Base-by-base conservation (phyloP, 2,329 filamentous ascomycete species). In the Colletotrichum spaethianum region DNA sequence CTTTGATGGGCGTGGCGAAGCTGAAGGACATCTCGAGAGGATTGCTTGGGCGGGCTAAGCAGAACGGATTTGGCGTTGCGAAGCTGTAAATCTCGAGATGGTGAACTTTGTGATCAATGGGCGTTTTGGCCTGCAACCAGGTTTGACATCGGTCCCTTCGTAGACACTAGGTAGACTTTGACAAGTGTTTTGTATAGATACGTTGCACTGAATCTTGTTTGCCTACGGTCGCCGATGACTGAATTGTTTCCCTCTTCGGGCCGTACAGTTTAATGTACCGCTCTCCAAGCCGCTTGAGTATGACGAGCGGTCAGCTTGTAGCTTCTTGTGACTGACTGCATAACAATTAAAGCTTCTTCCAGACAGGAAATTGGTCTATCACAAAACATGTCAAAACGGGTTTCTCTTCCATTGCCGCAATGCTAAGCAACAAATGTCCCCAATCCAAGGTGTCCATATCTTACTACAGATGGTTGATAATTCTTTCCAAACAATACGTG, bases 401-500 rank as follows among this genome's bases (percentile, higher is more conserved):
- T 2, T 8, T 18, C 48, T 28, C 23, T 50, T 28, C 2, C 12
- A 23, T 26, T 18, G 2, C 4, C 23, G 1, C 12, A 6, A 50
- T 7, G 8, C 5, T 26, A 12, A 20, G 4, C 16, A 16, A 7
- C 11, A 50, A 2, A 28, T 7, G n/a, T 3, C 5, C 4, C 3
- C 46, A 48, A 48, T 48, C 11, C 46, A 26, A 48, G n/a, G 4
- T 4, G n/a, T n/a, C n/a, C n/a, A n/a, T n/a, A n/a, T n/a, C n/a
- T n/a, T n/a, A n/a, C n/a, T n/a, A n/a, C n/a, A n/a, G n/a, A n/a
- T n/a, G n/a, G n/a, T n/a, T n/a, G n/a, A 82, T 80, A 48, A 83
- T 82, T 38, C 82, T 83, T 3, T 81, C 81, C 1, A 76, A 73
- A 26, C 80, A 86, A 59, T 84, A 85, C 0, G 83, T 83, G 0